Conservation (phyloP, 345 rosid species). For the Eutrema japonicum region DNA sequence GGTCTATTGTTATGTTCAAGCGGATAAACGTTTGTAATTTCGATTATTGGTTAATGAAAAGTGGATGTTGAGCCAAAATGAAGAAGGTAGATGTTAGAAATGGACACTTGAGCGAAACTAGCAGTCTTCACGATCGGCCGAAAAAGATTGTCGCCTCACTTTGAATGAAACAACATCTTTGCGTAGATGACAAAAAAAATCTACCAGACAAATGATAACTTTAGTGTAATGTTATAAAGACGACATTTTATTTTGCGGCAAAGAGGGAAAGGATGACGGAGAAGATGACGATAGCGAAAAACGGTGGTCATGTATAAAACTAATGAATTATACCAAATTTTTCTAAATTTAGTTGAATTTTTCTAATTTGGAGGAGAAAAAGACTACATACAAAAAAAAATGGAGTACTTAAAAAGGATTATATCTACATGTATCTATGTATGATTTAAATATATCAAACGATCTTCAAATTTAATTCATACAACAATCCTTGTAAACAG, state of each 20-base stretch:
- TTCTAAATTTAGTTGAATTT: slow-evolving; percentile 8
- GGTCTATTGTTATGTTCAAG: too few relatives aligned
- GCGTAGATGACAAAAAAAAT: slow-evolving; percentile 17
- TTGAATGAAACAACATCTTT: slow-evolving; percentile 8
- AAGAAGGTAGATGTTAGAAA: slow-evolving; percentile 5
- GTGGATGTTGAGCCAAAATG: too few relatives aligned
- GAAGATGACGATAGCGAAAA: slow-evolving; percentile 14
- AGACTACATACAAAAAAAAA: background rate
- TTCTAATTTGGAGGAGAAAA: slow-evolving; percentile 12
- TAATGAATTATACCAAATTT: slow-evolving; percentile 1
- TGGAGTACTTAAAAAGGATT: background rate
- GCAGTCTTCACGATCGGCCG: slow-evolving; percentile 6
- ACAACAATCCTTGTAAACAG: background rate
- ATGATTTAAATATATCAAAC: too few relatives aligned
- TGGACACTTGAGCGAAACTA: slow-evolving; percentile 18
- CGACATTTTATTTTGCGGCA: slow-evolving; percentile 2
- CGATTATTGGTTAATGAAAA: too few relatives aligned
- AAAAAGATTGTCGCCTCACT: slow-evolving; percentile 19
- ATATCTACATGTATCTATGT: background rate
- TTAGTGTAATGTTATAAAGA: slow-evolving; percentile 13
- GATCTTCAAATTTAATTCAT: background rate
- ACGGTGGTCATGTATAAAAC: slow-evolving; percentile 22
- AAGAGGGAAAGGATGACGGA: slow-evolving; percentile 12
- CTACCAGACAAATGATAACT: slow-evolving; percentile 26
- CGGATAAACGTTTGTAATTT: too few relatives aligned